These are phyloP conservation scores for Fusarium fujikuroi DNA, from an alignment of 2,329 filamentous ascomycete genomes.

Conservation along the genomic window DNA sequence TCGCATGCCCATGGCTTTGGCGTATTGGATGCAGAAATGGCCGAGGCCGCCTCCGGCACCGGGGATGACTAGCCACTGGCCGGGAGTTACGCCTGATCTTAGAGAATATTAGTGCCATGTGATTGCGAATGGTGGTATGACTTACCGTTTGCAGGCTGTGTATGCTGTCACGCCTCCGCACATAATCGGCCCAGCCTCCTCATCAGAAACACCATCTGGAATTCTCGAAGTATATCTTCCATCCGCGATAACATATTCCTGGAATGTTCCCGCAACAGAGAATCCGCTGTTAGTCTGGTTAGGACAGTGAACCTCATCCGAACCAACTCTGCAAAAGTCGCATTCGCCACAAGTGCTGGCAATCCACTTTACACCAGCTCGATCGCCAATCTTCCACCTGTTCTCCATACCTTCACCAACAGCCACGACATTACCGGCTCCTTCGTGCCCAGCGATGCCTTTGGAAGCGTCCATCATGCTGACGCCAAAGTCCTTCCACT, in stretches of 20 bases:
- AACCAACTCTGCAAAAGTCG: conserved; percentile 76
- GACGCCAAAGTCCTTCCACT: conserved; percentile 39
- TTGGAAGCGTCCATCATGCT: conserved; percentile 27
- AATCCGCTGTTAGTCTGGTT: conserved; percentile 82
- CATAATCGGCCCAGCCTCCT: conserved; percentile 79
- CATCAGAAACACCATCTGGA: conserved; percentile 76
- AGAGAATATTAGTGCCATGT: no score
- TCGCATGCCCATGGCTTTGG: conserved; percentile 84
- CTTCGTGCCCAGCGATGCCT: conserved; percentile 74
- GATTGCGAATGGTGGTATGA: no score
- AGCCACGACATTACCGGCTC: conserved; percentile 84
- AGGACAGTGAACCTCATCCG: conserved; percentile 83
- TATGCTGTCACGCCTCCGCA: conserved; percentile 87
- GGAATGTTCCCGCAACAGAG: conserved; percentile 88
- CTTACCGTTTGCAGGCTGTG: conserved; percentile 79
- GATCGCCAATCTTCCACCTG: conserved; percentile 76
- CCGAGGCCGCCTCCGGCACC: conserved; percentile 87
- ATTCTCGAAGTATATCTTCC: conserved; percentile 82
- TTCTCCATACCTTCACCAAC: conserved; percentile 78
- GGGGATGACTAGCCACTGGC: conserved; percentile 81
- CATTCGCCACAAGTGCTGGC: conserved; percentile 85
- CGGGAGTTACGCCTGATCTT: no score
- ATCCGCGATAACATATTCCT: conserved; percentile 87
- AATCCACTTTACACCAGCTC: conserved; percentile 89
- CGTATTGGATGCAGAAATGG: conserved; percentile 81